A percentile compares a stretch with the other conserved stretches of the same genome.
Conservation (phyloP, 2,329 filamentous ascomycete genomes). For the Aureobasidium sp. region DNA sequence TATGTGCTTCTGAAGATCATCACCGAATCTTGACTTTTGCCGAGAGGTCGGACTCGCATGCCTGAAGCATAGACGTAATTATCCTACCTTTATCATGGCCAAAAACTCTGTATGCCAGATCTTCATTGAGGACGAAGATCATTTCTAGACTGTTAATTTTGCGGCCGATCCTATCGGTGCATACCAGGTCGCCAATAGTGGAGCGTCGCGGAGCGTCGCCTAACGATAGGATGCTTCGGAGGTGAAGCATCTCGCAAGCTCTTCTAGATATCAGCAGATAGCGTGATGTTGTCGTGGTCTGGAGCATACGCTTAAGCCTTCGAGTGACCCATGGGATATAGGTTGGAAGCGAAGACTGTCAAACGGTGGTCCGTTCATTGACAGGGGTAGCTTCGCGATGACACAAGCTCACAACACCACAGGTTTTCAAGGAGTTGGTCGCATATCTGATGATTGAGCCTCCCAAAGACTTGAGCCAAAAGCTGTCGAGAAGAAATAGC, state of each 20-base stretch:
- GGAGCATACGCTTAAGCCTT: not conserved
- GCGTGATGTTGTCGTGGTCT: not conserved
- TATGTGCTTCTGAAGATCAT: not conserved
- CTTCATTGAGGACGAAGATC: not conserved
- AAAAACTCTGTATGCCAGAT: not conserved
- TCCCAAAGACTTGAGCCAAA: not conserved
- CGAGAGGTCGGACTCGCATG: not conserved
- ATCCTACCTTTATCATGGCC: not conserved
- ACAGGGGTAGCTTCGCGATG: not conserved
- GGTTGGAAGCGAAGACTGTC: not conserved
- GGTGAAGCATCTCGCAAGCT: not conserved
- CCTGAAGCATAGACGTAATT: not conserved
- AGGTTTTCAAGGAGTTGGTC: not conserved
- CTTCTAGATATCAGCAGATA: not conserved
- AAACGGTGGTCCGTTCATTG: conserved; percentile 3
- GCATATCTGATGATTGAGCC: not conserved
- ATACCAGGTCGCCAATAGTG: not conserved
- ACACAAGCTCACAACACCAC: not conserved
- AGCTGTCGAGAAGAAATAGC: not conserved
- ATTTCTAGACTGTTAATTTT: not conserved
- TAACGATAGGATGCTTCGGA: not conserved
- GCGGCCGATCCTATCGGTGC: not conserved
- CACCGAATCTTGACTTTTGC: not conserved
- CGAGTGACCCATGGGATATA: not conserved
- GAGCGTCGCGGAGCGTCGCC: too few species aligned